Conservation (phyloP, 768 basidiomycete species). For the Harrya chromipes region DNA sequence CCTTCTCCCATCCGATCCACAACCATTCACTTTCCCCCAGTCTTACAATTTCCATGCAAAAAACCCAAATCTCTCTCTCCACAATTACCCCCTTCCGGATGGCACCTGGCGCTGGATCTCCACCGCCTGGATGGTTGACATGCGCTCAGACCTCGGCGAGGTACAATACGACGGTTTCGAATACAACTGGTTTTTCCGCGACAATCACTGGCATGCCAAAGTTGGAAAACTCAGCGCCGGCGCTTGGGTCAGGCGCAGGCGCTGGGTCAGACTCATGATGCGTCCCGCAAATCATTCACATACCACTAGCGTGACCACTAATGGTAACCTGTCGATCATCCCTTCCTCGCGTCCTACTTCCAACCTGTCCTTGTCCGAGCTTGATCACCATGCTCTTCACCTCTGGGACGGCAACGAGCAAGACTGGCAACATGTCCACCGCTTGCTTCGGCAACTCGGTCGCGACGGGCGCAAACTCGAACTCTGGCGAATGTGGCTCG, state of each 20-base stretch:
- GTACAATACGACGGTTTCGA: slow-evolving; percentile 84
- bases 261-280: slow-evolving; percentile 88
- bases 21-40: slow-evolving; percentile 64
- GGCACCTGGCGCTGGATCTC: slow-evolving; percentile 83
- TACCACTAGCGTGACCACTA: not conserved
- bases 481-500: slow-evolving; percentile 72
- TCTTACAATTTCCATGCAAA: slow-evolving; percentile 36
- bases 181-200: slow-evolving; percentile 77
- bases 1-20: slow-evolving; percentile 69
- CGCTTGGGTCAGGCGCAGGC: slow-evolving; percentile 71
- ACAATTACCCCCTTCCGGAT: slow-evolving; percentile 71
- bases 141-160: slow-evolving; percentile 71
- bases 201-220: slow-evolving; percentile 60
- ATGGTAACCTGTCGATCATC: not conserved
- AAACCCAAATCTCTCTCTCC: slow-evolving; percentile 55
- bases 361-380: slow-evolving; percentile 10
- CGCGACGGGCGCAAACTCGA: slow-evolving; percentile 75
- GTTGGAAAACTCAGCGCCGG: slow-evolving; percentile 59
- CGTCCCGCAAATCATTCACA: slow-evolving; percentile 44
- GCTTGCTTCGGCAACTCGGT: slow-evolving; percentile 49
- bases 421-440: slow-evolving; percentile 60
- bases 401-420: slow-evolving; percentile 56
- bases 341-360: slow-evolving; percentile 22
- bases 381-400: slow-evolving; percentile 29
- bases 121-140: slow-evolving; percentile 82